Evolutionary conservation across 768 basidiomycete genomes (phyloP).

Genomic region (Xerocomus spinulosus): DNA sequence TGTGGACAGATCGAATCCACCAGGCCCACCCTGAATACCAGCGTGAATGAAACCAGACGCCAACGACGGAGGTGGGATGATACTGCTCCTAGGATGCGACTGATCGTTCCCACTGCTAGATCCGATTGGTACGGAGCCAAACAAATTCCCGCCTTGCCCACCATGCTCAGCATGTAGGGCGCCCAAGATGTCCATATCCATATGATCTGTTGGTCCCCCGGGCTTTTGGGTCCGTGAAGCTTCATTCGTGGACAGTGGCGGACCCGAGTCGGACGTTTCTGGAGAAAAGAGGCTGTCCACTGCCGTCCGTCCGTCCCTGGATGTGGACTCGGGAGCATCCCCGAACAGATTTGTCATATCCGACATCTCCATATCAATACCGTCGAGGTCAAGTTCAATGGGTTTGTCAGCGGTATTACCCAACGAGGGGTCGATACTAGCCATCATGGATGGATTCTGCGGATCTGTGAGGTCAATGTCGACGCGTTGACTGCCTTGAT

Average conservation of each 20-base stretch:
- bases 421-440: constrained; percentile 30
- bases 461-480: constrained; percentile 62
- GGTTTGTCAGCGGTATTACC: constrained; percentile 76
- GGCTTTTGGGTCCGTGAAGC: constrained; percentile 19
- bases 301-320: constrained; percentile 32
- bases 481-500: constrained; percentile 27
- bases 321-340: constrained; percentile 35
- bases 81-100: constrained; percentile 17
- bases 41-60: constrained; percentile 39
- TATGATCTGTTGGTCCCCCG: constrained; percentile 10
- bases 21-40: constrained; percentile 18
- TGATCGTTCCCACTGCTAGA: constrained; percentile 13
- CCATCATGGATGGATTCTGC: constrained; percentile 27
- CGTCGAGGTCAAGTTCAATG: constrained; percentile 73
- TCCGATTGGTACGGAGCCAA: constrained; percentile 27
- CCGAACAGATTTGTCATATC: constrained; percentile 51
- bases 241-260: constrained; percentile 12
- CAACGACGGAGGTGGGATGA: constrained; percentile 37
- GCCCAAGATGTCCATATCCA: constrained; percentile 37
- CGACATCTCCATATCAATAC: constrained; percentile 60
- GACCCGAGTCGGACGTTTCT: constrained; percentile 23
- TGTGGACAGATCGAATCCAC: constrained; percentile 45
- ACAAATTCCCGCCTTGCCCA: constrained; percentile 16
- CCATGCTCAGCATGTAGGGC: constrained; percentile 23
- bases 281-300: constrained; percentile 55